phyloP scores from a whole-genome alignment of 169 alveolate genomes.

The Cryptosporidium parvum region DNA sequence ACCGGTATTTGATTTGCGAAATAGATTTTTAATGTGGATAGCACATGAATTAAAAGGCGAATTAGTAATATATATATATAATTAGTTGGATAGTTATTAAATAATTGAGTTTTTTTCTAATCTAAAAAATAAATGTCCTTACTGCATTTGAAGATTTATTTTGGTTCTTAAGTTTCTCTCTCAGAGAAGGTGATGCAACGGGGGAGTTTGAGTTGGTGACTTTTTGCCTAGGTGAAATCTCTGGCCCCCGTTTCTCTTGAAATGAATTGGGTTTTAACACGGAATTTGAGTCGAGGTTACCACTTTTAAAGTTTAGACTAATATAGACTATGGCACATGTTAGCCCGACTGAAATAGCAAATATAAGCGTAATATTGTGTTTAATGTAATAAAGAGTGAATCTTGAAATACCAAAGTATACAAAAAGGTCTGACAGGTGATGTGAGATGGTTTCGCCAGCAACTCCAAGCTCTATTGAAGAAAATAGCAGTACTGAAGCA shows the following conservation, averaged over 20 bases:
- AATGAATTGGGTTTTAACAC: neutral
- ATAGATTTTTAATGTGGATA: neutral
- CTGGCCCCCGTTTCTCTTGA: neutral
- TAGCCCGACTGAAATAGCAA: neutral
- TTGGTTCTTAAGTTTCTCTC: constrained; percentile 9
- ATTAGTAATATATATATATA: neutral
- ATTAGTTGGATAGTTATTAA: neutral
- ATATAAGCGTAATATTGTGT: neutral
- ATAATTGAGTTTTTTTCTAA: neutral
- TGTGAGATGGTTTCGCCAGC: constrained; percentile 25
- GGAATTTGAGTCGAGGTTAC: neutral
- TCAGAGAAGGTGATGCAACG: neutral
- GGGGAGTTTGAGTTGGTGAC: neutral
- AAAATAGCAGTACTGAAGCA: neutral
- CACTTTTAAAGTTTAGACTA: neutral
- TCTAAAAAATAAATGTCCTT: constrained; percentile 6
- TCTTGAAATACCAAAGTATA: constrained; percentile 10
- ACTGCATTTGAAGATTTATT: neutral
- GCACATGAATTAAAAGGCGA: neutral
- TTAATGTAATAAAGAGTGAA: neutral
- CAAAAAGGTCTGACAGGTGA: neutral
- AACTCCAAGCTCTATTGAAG: constrained; percentile 21
- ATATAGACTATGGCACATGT: neutral
- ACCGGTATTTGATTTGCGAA: neutral
- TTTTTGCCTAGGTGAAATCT: neutral